Conservation (phyloP, 495 filamentous ascomycete genomes). For the Neurospora intermedia region DNA sequence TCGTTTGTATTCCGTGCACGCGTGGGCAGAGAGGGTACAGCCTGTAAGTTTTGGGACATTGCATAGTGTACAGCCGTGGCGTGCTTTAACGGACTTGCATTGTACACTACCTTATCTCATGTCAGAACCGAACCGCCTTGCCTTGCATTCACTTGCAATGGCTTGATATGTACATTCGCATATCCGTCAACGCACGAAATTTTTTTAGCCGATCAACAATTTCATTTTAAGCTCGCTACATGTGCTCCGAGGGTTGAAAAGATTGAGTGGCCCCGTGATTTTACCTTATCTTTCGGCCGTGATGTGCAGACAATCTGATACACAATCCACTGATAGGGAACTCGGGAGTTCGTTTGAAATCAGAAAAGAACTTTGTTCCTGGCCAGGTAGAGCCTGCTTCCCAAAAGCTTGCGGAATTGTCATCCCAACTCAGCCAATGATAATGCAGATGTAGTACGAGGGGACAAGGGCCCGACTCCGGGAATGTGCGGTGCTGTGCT, state of each 20-base stretch:
- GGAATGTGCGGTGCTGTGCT: neutral
- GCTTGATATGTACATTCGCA: neutral
- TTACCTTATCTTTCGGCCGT: neutral
- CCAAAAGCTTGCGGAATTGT: neutral
- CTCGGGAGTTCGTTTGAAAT: neutral
- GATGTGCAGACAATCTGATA: neutral
- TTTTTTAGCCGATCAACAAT: neutral
- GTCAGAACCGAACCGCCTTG: neutral
- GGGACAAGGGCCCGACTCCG: neutral
- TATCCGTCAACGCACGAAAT: neutral
- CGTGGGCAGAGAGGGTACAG: neutral
- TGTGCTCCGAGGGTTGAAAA: neutral
- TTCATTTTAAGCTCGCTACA: neutral
- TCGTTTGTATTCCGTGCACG: neutral
- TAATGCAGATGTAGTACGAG: neutral
- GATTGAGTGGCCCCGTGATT: neutral
- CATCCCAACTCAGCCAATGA: neutral
- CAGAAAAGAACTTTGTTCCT: neutral
- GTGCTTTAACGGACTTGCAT: neutral
- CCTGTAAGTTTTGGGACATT: neutral
- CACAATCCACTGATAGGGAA: neutral
- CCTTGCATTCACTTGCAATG: neutral
- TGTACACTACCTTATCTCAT: neutral
- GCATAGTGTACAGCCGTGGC: neutral
- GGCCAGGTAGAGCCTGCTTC: neutral